These are phyloP conservation scores for Hamigera avellanea DNA, from an alignment of 495 filamentous ascomycete genomes.

Conservation along the genomic window DNA sequence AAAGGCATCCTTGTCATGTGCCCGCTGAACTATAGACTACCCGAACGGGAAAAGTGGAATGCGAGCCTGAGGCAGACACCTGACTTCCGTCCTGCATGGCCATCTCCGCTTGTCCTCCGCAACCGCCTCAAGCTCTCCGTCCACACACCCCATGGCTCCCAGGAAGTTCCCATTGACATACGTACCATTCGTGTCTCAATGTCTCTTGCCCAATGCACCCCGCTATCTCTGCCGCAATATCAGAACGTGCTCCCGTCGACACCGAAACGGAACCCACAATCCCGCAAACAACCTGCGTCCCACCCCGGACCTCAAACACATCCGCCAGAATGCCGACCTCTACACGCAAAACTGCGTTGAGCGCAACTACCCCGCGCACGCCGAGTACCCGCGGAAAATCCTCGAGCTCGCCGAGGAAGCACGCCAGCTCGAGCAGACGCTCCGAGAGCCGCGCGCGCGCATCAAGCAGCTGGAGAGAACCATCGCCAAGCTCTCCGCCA, in stretches of 20 bases:
- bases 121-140: no score
- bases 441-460: slow-evolving; percentile 22
- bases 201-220: no score
- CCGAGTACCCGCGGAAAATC: slow-evolving; percentile 56
- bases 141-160: no score
- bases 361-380: slow-evolving; percentile 67
- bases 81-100: no score
- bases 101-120: no score
- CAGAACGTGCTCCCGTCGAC: slow-evolving; percentile 15
- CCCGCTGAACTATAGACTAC: not conserved
- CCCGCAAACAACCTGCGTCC: slow-evolving; percentile 73
- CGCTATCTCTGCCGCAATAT: slow-evolving; percentile 24
- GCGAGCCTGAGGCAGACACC: no score
- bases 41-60: not conserved
- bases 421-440: slow-evolving; percentile 32
- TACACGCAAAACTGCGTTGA: slow-evolving; percentile 74
- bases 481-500: slow-evolving; percentile 20
- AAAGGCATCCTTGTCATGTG: no score
- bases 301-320: slow-evolving; percentile 72
- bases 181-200: no score
- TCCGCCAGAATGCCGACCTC: slow-evolving; percentile 67
- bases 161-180: no score
- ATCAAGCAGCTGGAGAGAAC: slow-evolving; percentile 32
- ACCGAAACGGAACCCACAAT: slow-evolving; percentile 24
- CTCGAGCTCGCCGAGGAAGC: slow-evolving; percentile 56